These are phyloP conservation scores for Wallacemonas sp. DNA, from an alignment of 208 protist genomes.

Conservation along the genomic window DNA sequence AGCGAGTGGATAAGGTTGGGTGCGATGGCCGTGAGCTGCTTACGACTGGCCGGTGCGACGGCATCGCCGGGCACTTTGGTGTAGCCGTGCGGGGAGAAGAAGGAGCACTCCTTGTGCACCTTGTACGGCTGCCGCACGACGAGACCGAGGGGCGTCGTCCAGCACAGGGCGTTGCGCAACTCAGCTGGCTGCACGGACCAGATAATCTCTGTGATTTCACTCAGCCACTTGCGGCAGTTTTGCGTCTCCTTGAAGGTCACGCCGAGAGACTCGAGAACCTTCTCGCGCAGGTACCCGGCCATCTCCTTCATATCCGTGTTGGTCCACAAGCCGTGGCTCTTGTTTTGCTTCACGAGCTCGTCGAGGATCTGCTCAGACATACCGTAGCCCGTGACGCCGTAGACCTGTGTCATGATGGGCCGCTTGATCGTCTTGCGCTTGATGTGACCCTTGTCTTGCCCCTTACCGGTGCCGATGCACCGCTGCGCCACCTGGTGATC, in stretches of 20 bases:
- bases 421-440: slow-evolving; percentile 98
- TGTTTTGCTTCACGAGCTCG: slow-evolving; percentile 92
- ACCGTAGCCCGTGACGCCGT: slow-evolving; percentile 97
- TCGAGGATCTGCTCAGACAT: slow-evolving; percentile 95
- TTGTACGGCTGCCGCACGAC: slow-evolving; percentile 97
- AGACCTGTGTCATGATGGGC: slow-evolving; percentile 98
- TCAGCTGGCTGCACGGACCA: slow-evolving; percentile 83
- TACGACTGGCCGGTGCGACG: slow-evolving; percentile 75
- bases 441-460: slow-evolving; percentile 90
- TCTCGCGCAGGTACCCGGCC: slow-evolving; percentile 87
- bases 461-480: slow-evolving; percentile 80
- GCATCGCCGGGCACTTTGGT: slow-evolving; percentile 67
- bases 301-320: slow-evolving; percentile 90
- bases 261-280: slow-evolving; percentile 88
- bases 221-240: slow-evolving; percentile 88
- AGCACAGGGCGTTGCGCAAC: slow-evolving; percentile 88
- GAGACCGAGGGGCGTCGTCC: slow-evolving; percentile 96
- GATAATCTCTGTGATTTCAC: slow-evolving; percentile 65
- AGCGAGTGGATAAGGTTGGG: slow-evolving; percentile 99
- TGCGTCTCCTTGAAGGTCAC: slow-evolving; percentile 89
- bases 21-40: slow-evolving; percentile 96
- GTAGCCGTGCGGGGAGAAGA: slow-evolving; percentile 86
- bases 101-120: slow-evolving; percentile 69
- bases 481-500: slow-evolving; percentile 87
- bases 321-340: slow-evolving; percentile 89